A percentile compares a stretch with the other conserved stretches of the same genome.
Evolutionary conservation across 192 early-diverging fungal genomes (phyloP).

Genomic region (Geranomyces michiganensis): DNA sequence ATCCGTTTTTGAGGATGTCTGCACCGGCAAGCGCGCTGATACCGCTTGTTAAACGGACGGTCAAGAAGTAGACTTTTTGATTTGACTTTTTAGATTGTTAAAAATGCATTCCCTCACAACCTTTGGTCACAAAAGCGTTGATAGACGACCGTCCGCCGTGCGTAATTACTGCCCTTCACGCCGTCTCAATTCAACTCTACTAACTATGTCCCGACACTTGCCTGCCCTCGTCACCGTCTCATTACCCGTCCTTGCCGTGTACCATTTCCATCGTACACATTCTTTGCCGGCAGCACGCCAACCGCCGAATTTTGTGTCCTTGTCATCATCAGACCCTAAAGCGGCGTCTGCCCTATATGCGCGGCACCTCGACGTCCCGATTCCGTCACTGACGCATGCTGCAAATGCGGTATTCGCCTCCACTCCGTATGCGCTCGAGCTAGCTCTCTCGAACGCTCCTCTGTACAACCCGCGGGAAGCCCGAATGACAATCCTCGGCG

Average conservation of each 20-base stretch:
- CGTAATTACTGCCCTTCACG: no score
- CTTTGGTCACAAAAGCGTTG: no score
- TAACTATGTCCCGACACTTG: no score
- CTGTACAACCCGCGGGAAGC: not conserved
- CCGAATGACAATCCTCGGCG: not conserved
- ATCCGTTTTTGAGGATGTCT: constrained; percentile 84
- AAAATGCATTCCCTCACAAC: no score
- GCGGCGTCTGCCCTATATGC: not conserved
- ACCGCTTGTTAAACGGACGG: constrained; percentile 71
- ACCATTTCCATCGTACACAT: not conserved
- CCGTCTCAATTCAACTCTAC: not conserved
- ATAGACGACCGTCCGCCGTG: no score
- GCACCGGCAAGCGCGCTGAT: constrained; percentile 74
- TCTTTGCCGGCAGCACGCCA: not conserved
- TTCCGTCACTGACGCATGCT: not conserved
- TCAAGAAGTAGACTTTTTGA: constrained; percentile 33
- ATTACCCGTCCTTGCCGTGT: not conserved
- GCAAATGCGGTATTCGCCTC: not conserved
- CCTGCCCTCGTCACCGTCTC: no score
- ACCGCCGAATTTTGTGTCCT: not conserved
- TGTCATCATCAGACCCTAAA: not conserved
- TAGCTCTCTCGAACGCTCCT: not conserved
- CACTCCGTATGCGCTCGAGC: not conserved
- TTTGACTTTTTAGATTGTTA: no score
- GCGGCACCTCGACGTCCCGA: constrained; percentile 1